Conservation (phyloP, 2,329 filamentous ascomycete genomes). For the Fusarium mangiferae region DNA sequence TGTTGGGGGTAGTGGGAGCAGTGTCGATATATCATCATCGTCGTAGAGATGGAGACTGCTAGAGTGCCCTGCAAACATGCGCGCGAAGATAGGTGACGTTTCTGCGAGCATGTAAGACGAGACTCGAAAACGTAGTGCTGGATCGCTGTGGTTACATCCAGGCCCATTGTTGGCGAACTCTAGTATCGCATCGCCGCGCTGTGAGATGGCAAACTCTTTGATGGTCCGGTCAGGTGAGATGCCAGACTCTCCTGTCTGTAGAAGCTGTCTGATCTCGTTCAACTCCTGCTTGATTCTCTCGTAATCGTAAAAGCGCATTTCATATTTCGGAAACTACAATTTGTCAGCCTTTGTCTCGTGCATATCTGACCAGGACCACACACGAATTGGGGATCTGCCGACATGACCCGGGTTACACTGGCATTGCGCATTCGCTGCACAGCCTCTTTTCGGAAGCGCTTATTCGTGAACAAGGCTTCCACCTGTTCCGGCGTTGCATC, state of each 20-base stretch:
- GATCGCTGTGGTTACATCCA: constrained; percentile 47
- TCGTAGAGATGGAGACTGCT: constrained; percentile 49
- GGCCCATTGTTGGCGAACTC: constrained; percentile 60
- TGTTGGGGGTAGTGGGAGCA: constrained; percentile 50
- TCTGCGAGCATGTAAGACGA: constrained; percentile 62
- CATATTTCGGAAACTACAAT: constrained; percentile 55
- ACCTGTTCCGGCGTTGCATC: constrained; percentile 56
- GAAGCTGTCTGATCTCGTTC: constrained; percentile 51
- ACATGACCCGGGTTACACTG: constrained; percentile 55
- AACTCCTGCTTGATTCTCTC: constrained; percentile 57
- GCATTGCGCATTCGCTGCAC: constrained; percentile 59
- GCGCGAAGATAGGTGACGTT: constrained; percentile 62
- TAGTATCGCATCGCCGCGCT: constrained; percentile 60
- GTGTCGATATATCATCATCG: constrained; percentile 49
- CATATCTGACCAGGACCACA: background rate
- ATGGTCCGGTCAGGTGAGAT: constrained; percentile 53
- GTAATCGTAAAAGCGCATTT: constrained; percentile 60
- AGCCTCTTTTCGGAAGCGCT: constrained; percentile 53
- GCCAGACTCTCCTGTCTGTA: constrained; percentile 54
- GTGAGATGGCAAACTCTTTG: constrained; percentile 56
- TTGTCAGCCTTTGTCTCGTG: constrained; percentile 9
- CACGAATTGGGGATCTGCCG: constrained; percentile 57
- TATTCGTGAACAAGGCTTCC: constrained; percentile 56
- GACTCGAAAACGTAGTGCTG: constrained; percentile 61
- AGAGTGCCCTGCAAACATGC: constrained; percentile 54